Conservation (phyloP, 1,139 yeast species). For the Taphrina pruni region DNA sequence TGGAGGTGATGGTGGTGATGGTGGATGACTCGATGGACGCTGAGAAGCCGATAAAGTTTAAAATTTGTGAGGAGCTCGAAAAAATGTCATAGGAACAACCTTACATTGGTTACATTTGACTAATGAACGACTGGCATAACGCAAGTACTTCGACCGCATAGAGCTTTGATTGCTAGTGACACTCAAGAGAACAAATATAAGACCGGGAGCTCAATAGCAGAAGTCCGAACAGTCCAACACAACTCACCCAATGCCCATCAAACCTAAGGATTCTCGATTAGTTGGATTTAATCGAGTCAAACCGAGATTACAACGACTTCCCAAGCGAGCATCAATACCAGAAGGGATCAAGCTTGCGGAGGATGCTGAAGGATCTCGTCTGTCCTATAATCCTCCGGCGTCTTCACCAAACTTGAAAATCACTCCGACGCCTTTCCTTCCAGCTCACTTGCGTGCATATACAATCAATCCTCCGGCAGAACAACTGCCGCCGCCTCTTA, state of each 20-base stretch:
- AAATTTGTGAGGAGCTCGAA: slow-evolving; percentile 22
- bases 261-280: slow-evolving; percentile 38
- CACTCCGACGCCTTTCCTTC: slow-evolving; percentile 38
- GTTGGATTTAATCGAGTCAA: slow-evolving; percentile 37
- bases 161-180: not conserved
- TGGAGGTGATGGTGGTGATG: too few species aligned
- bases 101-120: too few species aligned
- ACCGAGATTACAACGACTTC: slow-evolving; percentile 35
- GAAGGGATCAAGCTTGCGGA: slow-evolving; percentile 34
- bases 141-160: not conserved
- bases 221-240: not conserved
- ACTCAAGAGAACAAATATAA: too few species aligned
- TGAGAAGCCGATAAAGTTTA: not conserved
- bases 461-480: not conserved
- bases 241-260: slow-evolving; percentile 27
- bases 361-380: slow-evolving; percentile 25
- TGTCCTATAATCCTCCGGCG: slow-evolving; percentile 41
- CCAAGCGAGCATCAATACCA: slow-evolving; percentile 35
- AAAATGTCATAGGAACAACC: not conserved
- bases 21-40: too few species aligned
- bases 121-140: not conserved
- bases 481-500: slow-evolving; percentile 28
- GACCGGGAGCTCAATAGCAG: too few species aligned
- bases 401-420: slow-evolving; percentile 38
- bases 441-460: slow-evolving; percentile 30